A percentile compares a stretch with the other conserved stretches of the same genome.
Evolutionary conservation across 768 basidiomycete species (phyloP).

Genomic region (Amanita pseudoporphyria): DNA sequence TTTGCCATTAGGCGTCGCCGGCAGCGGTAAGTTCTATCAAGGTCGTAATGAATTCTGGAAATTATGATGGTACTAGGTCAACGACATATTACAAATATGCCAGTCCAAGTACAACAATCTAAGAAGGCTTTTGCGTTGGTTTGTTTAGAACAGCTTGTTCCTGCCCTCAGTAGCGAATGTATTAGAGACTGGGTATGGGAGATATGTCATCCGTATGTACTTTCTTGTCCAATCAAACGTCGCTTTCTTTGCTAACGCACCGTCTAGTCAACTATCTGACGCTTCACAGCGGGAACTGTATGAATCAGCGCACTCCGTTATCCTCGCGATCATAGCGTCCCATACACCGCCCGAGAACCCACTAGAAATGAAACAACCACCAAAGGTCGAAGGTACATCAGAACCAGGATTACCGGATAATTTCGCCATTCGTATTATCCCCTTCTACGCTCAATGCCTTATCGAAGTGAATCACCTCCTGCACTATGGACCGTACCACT

Average conservation of each 20-base stretch:
- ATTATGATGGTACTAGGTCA: neutral
- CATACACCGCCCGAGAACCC: slow-evolving; percentile 29
- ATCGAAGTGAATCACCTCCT: slow-evolving; percentile 43
- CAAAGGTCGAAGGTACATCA: neutral
- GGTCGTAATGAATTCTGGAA: slow-evolving; percentile 3
- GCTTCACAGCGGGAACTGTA: slow-evolving; percentile 63
- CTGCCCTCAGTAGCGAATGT: slow-evolving; percentile 41
- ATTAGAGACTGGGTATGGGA: slow-evolving; percentile 49
- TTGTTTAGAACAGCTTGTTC: slow-evolving; percentile 70
- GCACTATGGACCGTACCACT: no score
- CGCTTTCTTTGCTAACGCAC: neutral
- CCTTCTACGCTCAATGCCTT: slow-evolving; percentile 65
- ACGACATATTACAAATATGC: neutral
- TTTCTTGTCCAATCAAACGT: neutral
- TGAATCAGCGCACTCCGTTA: slow-evolving; percentile 79
- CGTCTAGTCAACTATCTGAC: slow-evolving; percentile 48
- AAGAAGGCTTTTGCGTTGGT: slow-evolving; percentile 61
- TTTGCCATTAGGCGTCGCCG: slow-evolving; percentile 17
- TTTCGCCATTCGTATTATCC: slow-evolving; percentile 51
- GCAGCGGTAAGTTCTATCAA: slow-evolving; percentile 14
- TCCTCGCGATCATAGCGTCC: slow-evolving; percentile 64
- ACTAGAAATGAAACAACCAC: neutral
- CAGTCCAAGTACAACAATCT: slow-evolving; percentile 13
- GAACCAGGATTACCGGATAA: slow-evolving; percentile 17
- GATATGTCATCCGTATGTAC: slow-evolving; percentile 55